phyloP scores from a whole-genome alignment of 805 yeast genomes.

The Teunomyces barrocoloradensis region DNA sequence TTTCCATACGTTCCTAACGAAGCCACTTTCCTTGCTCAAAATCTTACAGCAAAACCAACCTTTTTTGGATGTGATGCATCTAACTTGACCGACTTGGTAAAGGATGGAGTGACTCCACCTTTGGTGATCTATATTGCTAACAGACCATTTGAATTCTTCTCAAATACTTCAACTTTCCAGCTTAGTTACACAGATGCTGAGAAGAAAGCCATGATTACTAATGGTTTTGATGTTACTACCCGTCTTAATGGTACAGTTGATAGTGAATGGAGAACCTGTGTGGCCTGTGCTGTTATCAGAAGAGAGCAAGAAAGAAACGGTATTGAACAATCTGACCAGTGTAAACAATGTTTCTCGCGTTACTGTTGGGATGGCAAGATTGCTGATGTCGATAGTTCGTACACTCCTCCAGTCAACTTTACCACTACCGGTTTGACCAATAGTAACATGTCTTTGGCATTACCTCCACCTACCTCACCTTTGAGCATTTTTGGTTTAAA shows the following conservation, averaged over 20 bases:
- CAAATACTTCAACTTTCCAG: slow-evolving; percentile 74
- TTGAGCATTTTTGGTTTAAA: not conserved
- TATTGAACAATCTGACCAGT: slow-evolving; percentile 60
- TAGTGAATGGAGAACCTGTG: slow-evolving; percentile 66
- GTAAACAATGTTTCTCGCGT: slow-evolving; percentile 63
- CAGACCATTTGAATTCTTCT: slow-evolving; percentile 57
- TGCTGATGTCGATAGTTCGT: slow-evolving; percentile 9
- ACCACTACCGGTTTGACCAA: slow-evolving; percentile 30
- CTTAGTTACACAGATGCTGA: slow-evolving; percentile 59
- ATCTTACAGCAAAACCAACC: slow-evolving; percentile 66
- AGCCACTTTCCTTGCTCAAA: slow-evolving; percentile 54
- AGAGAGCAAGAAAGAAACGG: slow-evolving; percentile 72
- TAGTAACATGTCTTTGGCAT: slow-evolving; percentile 11
- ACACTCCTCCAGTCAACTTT: slow-evolving; percentile 25
- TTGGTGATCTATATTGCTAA: slow-evolving; percentile 77
- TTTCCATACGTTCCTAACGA: slow-evolving; percentile 82
- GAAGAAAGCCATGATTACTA: slow-evolving; percentile 57
- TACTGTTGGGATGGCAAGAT: slow-evolving; percentile 73
- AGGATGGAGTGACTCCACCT: slow-evolving; percentile 54
- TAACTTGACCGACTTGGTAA: slow-evolving; percentile 53
- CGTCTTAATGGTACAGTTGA: slow-evolving; percentile 68
- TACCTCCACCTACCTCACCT: slow-evolving; percentile 1
- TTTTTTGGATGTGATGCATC: slow-evolving; percentile 80
- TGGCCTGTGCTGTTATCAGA: slow-evolving; percentile 80
- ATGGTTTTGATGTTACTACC: slow-evolving; percentile 72